Base-by-base conservation (phyloP, 305 asterid genomes). In the Fraxinus sp. region DNA sequence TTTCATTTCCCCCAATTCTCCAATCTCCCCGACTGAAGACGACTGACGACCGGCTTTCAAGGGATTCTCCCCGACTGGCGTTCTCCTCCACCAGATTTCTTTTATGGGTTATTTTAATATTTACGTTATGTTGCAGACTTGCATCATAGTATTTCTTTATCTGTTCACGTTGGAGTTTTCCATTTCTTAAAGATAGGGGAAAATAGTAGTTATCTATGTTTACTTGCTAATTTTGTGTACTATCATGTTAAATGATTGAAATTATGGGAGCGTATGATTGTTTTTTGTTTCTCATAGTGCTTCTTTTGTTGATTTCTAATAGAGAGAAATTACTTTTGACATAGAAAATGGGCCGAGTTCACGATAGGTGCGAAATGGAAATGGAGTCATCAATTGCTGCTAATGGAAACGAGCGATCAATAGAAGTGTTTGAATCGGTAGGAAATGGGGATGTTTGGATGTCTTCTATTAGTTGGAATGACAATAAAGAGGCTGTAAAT, bases 371-470 rank as follows among this genome's bases (percentile, higher is more conserved):
- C 70, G 73, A 71, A 57, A 6, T 80, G 73, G 80, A 62, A 72
- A 94, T 94, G 97, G 93, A 93, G 76, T 49, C 84, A 10, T 79
- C 86, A 8, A 26, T 64, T 41, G 68, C 77, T 59, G 82, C 85
- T 81, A 35, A 85, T 79, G 77, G 80, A 64, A 77, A 75, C 74
- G 59, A 59, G 74, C 79, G 16, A 74, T 76, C 94, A 1, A 83
- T 91, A 68, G 97, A 90, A 36, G 92, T 91, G 83, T 93, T 92
- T 78, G 88, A 88, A 52, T 91, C 97, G 1, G 82, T 91, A 81
- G 79, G 10, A 62, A 81, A 82, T 74, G 74, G 46, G 75, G 83
- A 71, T 14, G 87, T 81, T 26, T 88, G 78, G 62, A 68, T 75
- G 81, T 77, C 79, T 78, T 66, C 71, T 37, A 80, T 46, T 71